Percentiles rank a stretch among this genome's conserved stretches.
phyloP scores from a whole-genome alignment of 2,329 filamentous ascomycete species.

The Alternaria triticina region DNA sequence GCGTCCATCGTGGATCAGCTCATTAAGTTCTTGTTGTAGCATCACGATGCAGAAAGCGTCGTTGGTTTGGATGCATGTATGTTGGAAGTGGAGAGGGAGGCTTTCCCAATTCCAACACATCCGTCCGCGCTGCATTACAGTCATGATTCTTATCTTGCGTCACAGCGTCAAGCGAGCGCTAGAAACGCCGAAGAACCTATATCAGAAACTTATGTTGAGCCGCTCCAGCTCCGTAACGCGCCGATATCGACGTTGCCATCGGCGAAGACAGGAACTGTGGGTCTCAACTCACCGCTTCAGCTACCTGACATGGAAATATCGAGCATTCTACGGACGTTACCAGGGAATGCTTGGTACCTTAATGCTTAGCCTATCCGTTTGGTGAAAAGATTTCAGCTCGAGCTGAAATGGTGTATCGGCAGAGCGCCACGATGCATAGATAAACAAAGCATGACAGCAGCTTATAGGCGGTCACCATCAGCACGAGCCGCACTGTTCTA shows the following conservation, averaged over 20 bases:
- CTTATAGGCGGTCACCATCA: constrained; percentile 1
- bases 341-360: not conserved
- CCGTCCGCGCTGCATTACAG: constrained; percentile 1
- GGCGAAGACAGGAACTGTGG: constrained; percentile 2
- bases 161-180: not conserved
- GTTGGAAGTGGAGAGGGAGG: not conserved
- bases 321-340: not conserved
- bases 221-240: not conserved
- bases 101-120: not conserved
- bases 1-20: not conserved
- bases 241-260: constrained; percentile 1
- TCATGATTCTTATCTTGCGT: constrained; percentile 6
- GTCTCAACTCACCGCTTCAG: constrained; percentile 15
- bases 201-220: not conserved
- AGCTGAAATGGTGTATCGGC: not conserved
- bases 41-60: not conserved
- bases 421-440: constrained; percentile 9
- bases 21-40: not conserved
- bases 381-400: not conserved
- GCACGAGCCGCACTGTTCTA: not conserved
- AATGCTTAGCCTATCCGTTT: not conserved
- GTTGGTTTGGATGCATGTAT: not conserved
- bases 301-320: not conserved
- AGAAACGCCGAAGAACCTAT: not conserved
- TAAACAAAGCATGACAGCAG: not conserved